Percentiles rank a stretch among this genome's conserved stretches.
phyloP scores from a whole-genome alignment of 441 rosid species.

The Euphorbia schlechtendalii region DNA sequence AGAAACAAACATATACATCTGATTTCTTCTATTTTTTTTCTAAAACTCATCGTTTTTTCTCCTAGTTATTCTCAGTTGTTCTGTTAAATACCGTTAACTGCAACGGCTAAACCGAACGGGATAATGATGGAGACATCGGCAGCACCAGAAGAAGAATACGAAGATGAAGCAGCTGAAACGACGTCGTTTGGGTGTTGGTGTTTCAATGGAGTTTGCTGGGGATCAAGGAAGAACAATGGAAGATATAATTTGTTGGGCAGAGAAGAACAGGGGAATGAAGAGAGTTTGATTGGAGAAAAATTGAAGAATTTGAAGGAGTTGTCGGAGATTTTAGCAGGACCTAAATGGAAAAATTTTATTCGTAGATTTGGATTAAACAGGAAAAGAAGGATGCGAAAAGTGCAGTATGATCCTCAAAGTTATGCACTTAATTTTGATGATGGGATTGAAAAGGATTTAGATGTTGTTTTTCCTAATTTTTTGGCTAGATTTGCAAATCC shows the following conservation, averaged over 20 bases:
- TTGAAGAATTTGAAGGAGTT: slow-evolving; percentile 35
- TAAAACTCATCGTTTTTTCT: neutral
- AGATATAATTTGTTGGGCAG: slow-evolving; percentile 8
- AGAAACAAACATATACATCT: neutral
- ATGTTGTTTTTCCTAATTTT: slow-evolving; percentile 24
- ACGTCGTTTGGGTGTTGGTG: slow-evolving; percentile 33
- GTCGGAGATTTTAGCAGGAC: slow-evolving; percentile 50
- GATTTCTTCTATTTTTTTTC: neutral
- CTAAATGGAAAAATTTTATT: slow-evolving; percentile 60
- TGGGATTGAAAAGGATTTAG: slow-evolving; percentile 26
- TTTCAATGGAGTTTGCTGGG: slow-evolving; percentile 23
- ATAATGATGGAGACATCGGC: slow-evolving; percentile 19
- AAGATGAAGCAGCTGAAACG: slow-evolving; percentile 29
- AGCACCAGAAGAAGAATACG: slow-evolving; percentile 17
- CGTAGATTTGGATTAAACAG: slow-evolving; percentile 34
- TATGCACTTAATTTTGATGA: slow-evolving; percentile 76
- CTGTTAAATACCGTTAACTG: neutral
- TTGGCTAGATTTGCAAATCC: slow-evolving; percentile 36
- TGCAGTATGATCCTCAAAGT: slow-evolving; percentile 55
- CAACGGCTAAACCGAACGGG: no score
- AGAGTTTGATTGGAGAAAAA: slow-evolving; percentile 30
- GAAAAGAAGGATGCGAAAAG: slow-evolving; percentile 37
- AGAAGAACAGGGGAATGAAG: slow-evolving; percentile 19
- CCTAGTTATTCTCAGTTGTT: neutral
- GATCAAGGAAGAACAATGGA: slow-evolving; percentile 21